phyloP scores from a whole-genome alignment of 164 flowering plant genomes.

The Vitis rupestris region DNA sequence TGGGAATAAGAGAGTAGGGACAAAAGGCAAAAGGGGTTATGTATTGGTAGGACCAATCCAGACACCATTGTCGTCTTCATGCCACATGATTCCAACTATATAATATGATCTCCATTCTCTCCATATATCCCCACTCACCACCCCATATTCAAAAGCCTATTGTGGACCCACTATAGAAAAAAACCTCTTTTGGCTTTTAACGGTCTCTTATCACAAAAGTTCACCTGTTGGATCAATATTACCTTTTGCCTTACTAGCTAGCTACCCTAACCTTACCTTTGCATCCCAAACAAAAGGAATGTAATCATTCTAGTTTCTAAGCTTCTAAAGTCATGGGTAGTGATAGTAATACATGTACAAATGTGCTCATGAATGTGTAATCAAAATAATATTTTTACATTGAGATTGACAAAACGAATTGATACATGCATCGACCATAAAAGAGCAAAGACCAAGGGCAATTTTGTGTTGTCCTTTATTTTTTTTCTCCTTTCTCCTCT shows the following conservation, averaged over 20 bases:
- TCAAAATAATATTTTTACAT: no score
- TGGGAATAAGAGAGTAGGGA: constrained; percentile 15
- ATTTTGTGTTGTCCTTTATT: not conserved
- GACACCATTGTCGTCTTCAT: not conserved
- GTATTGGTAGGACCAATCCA: constrained; percentile 8
- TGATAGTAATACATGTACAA: no score
- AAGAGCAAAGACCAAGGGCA: not conserved
- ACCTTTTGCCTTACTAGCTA: constrained; percentile 4
- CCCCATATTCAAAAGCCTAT: constrained; percentile 1
- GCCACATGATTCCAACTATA: constrained; percentile 15
- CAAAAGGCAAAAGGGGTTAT: not conserved
- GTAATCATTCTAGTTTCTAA: not conserved
- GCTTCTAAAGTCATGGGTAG: not conserved
- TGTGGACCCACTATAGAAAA: constrained; percentile 6
- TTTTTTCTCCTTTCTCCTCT: not conserved
- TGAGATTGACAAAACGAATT: no score
- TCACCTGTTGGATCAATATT: constrained; percentile 4
- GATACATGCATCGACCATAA: no score
- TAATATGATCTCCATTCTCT: constrained; percentile 8
- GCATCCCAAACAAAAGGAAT: constrained; percentile 8
- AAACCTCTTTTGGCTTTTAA: constrained; percentile 2
- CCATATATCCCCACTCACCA: constrained; percentile 22
- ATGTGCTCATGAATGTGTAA: no score
- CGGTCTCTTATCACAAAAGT: not conserved
- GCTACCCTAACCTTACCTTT: not conserved